Evolutionary conservation across 768 basidiomycete genomes (phyloP).

Genomic region (Podaxis mareebaensis): DNA sequence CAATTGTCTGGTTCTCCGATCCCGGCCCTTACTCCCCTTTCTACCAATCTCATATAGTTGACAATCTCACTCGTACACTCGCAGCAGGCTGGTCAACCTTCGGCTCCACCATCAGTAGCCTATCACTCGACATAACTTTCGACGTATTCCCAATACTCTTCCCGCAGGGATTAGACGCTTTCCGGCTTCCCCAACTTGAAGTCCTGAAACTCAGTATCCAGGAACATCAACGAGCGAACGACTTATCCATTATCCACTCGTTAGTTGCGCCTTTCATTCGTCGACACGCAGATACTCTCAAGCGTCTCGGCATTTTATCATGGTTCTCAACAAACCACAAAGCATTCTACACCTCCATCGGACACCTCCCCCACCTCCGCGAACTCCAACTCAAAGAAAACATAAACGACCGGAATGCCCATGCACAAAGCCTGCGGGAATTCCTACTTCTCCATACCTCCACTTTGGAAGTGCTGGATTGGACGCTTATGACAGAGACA

Average conservation of each 20-base stretch:
- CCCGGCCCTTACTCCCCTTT: too few species aligned
- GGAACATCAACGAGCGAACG: neutral
- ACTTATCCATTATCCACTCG: neutral
- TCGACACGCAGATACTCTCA: neutral
- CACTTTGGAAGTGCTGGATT: neutral
- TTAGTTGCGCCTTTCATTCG: neutral
- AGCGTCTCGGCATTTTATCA: neutral
- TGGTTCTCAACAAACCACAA: neutral
- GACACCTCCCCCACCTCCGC: neutral
- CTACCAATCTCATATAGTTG: too few species aligned
- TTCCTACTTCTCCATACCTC: neutral
- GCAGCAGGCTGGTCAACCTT: neutral
- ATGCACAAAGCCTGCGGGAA: neutral
- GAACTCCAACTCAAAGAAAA: neutral
- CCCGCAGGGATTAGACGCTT: neutral
- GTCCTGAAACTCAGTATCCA: neutral
- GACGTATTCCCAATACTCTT: neutral
- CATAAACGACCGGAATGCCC: neutral
- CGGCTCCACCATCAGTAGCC: neutral
- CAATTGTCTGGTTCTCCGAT: too few species aligned
- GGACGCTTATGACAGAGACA: neutral
- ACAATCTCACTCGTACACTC: too few species aligned
- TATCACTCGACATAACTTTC: neutral
- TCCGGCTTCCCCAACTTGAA: neutral
- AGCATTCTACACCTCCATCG: neutral